Evolutionary conservation across 306 rosid species (phyloP).

Genomic region (Acacia confusa): DNA sequence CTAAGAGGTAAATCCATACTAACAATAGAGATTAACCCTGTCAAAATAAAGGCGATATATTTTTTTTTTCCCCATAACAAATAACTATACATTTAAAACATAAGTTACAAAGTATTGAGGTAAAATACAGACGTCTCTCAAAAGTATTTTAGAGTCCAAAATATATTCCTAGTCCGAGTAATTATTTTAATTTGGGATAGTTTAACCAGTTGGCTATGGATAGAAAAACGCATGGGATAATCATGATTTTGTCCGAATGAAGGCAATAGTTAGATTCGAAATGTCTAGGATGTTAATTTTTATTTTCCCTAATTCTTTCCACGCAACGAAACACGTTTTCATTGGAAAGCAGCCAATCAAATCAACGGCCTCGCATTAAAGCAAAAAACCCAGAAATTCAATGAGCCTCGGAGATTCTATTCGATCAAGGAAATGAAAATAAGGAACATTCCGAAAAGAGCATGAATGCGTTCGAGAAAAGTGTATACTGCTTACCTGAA

Average conservation of each 20-base stretch:
- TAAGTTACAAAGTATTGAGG: too few relatives aligned
- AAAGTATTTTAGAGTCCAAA: too few relatives aligned
- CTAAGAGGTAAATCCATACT: not conserved
- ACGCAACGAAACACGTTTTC: not conserved
- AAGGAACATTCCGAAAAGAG: not conserved
- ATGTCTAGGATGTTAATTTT: not conserved
- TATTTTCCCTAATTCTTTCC: not conserved
- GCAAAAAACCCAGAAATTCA: not conserved
- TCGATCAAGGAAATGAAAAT: not conserved
- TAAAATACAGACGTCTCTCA: too few relatives aligned
- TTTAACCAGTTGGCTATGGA: too few relatives aligned
- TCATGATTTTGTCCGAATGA: not conserved
- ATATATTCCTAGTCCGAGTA: too few relatives aligned
- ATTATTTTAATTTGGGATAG: too few relatives aligned
- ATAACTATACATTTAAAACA: too few relatives aligned
- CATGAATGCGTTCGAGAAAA: not conserved
- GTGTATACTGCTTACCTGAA: conserved; percentile 4
- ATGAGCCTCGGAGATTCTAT: not conserved
- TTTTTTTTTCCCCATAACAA: too few relatives aligned
- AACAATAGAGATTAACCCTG: not conserved
- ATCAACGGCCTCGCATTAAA: not conserved
- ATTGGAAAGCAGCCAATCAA: not conserved
- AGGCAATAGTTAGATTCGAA: not conserved
- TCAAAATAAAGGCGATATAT: not conserved
- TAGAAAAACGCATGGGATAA: too few relatives aligned